Conservation (phyloP, 2,329 filamentous ascomycete genomes). For the Ceratocystis huliohia region DNA sequence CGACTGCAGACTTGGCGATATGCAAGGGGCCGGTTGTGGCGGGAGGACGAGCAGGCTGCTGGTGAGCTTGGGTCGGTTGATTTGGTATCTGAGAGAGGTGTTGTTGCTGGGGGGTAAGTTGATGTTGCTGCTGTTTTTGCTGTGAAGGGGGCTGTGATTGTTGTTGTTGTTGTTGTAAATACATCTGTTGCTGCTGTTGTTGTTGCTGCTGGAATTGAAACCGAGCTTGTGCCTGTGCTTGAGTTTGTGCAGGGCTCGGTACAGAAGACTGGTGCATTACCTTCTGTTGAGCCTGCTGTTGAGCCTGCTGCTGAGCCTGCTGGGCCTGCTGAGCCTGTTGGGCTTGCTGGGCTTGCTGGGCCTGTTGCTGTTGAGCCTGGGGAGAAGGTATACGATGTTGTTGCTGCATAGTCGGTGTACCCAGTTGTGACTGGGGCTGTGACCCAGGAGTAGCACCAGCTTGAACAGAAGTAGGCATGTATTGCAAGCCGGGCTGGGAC, state of each 20-base stretch:
- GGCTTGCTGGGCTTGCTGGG: neutral
- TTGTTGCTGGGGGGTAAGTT: neutral
- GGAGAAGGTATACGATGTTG: slow-evolving; percentile 22
- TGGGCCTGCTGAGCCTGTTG: no score
- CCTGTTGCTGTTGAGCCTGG: slow-evolving; percentile 24
- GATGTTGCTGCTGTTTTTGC: neutral
- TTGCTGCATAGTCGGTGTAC: slow-evolving; percentile 3
- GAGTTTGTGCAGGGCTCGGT: neutral
- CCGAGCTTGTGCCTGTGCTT: slow-evolving; percentile 15
- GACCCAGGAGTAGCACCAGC: neutral
- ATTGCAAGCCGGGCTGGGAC: neutral
- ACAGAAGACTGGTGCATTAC: neutral
- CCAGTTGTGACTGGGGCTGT: neutral
- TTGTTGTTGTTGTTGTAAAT: slow-evolving; percentile 21
- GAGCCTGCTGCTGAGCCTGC: no score
- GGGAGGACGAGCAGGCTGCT: slow-evolving; percentile 7
- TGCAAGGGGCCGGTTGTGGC: neutral
- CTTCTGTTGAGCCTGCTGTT: neutral
- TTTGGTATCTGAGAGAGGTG: neutral
- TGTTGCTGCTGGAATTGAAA: slow-evolving; percentile 26
- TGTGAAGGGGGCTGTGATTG: neutral
- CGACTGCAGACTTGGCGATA: neutral
- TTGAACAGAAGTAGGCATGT: neutral
- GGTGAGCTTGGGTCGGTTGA: slow-evolving; percentile 18
- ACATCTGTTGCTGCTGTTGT: slow-evolving; percentile 25